phyloP scores from a whole-genome alignment of 371 early-diverging fungal genomes.

The Circinella minor region DNA sequence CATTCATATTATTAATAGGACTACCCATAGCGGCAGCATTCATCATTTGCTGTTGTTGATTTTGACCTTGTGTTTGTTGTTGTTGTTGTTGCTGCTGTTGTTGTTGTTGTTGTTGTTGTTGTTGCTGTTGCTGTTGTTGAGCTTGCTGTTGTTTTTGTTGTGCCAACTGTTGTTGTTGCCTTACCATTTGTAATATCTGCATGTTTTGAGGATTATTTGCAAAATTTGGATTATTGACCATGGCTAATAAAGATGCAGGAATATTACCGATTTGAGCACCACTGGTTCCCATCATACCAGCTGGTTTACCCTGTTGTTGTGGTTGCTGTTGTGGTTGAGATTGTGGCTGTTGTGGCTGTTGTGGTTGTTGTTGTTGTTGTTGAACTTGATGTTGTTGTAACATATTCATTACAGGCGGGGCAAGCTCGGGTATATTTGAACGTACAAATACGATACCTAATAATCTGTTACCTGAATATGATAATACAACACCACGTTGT shows the following conservation, averaged over 20 bases:
- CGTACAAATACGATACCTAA: conserved; percentile 60
- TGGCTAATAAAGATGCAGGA: conserved; percentile 5
- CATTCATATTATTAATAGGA: conserved; percentile 12
- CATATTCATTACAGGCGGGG: conserved; percentile 12
- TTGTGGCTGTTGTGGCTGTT: conserved; percentile 9
- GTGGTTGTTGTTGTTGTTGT: conserved; percentile 9
- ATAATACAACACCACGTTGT: conserved; percentile 53
- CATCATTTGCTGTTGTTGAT: conserved; percentile 17
- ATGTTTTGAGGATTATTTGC: not conserved
- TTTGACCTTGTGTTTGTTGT: conserved; percentile 23
- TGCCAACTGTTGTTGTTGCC: conserved; percentile 6
- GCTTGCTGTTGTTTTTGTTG: conserved; percentile 10
- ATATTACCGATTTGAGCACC: conserved; percentile 4
- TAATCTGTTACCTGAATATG: conserved; percentile 47
- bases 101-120: conserved; percentile 1
- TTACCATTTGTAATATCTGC: not conserved
- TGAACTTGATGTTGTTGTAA: conserved; percentile 11
- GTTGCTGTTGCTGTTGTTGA: conserved; percentile 15
- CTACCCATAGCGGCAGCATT: conserved; percentile 1
- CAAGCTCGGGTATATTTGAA: conserved; percentile 55
- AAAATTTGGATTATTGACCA: conserved; percentile 9
- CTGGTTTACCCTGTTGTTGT: conserved; percentile 1
- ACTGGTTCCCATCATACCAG: not conserved
- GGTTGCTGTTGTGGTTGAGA: conserved; percentile 33
- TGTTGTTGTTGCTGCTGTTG: conserved; percentile 11